A percentile compares a stretch with the other conserved stretches of the same genome.
These are phyloP conservation scores for Aspergillus sp. DNA, from an alignment of 2,329 filamentous ascomycete species.

Conservation along the genomic window DNA sequence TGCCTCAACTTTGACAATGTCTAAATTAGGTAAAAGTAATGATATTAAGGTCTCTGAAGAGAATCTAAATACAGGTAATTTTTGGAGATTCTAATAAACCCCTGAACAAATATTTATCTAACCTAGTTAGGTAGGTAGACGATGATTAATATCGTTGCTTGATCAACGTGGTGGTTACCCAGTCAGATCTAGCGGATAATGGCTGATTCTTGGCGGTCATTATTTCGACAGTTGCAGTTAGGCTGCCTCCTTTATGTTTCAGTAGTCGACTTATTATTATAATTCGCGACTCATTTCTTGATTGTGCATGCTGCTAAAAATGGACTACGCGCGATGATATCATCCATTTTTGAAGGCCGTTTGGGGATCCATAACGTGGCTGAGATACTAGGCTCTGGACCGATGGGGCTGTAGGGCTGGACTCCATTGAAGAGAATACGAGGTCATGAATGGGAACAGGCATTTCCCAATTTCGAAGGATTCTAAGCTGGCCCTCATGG, in stretches of 20 bases:
- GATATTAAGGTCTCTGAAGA: too few species aligned
- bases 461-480: background rate
- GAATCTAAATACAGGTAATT: too few species aligned
- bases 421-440: background rate
- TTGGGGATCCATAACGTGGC: conserved; percentile 1
- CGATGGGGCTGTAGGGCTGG: conserved; percentile 8
- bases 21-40: too few species aligned
- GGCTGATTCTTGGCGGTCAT: too few species aligned
- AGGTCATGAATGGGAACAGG: background rate
- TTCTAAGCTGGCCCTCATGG: too few species aligned
- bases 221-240: background rate
- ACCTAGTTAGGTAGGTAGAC: too few species aligned
- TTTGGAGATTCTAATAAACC: too few species aligned
- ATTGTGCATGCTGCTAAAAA: background rate
- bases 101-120: too few species aligned
- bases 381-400: background rate
- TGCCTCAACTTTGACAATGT: too few species aligned
- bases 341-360: background rate
- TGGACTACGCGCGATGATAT: background rate
- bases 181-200: too few species aligned
- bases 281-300: background rate
- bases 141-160: too few species aligned
- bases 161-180: too few species aligned
- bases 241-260: background rate
- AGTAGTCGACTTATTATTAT: background rate